phyloP scores from a whole-genome alignment of 139 green algal species.

The Chlamydomonas asymmetrica region DNA sequence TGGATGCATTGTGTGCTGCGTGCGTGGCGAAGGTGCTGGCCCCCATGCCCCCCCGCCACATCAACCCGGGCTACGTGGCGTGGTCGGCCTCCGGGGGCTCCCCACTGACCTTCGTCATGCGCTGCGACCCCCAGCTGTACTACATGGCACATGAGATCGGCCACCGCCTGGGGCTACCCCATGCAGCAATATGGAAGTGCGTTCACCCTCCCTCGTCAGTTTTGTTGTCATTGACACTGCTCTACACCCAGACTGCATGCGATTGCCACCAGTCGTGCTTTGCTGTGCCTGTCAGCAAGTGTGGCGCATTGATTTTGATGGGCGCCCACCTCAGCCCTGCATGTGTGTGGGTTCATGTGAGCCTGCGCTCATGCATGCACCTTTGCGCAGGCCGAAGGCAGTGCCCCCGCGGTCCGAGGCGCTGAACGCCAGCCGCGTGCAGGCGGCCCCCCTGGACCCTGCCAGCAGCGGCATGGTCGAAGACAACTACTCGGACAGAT shows the following conservation, averaged over 20 bases:
- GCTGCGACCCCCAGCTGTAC: constrained; percentile 45
- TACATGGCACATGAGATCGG: constrained; percentile 40
- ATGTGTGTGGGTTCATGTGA: too few relatives aligned
- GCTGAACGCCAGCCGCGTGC: constrained; percentile 19
- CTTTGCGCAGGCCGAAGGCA: neutral
- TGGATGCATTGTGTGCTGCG: too few relatives aligned
- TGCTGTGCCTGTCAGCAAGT: too few relatives aligned
- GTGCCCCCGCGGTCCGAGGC: constrained; percentile 23
- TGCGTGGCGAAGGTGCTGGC: constrained; percentile 43
- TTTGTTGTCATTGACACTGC: too few relatives aligned
- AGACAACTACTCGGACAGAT: constrained; percentile 41
- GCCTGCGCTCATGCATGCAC: too few relatives aligned
- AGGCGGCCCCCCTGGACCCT: constrained; percentile 31
- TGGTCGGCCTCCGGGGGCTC: constrained; percentile 32
- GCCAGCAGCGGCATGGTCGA: constrained; percentile 46
- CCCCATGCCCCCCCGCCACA: constrained; percentile 15
- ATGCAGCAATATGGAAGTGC: neutral
- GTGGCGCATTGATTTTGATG: too few relatives aligned
- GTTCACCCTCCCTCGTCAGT: too few relatives aligned
- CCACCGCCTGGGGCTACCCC: constrained; percentile 23
- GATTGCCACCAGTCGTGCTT: too few relatives aligned
- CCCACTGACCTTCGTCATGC: constrained; percentile 48
- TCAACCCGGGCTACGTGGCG: constrained; percentile 42
- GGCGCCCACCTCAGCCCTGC: too few relatives aligned
- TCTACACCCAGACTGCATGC: too few relatives aligned